Conservation (phyloP, 768 basidiomycete genomes). For the Solioccasus polychromus region DNA sequence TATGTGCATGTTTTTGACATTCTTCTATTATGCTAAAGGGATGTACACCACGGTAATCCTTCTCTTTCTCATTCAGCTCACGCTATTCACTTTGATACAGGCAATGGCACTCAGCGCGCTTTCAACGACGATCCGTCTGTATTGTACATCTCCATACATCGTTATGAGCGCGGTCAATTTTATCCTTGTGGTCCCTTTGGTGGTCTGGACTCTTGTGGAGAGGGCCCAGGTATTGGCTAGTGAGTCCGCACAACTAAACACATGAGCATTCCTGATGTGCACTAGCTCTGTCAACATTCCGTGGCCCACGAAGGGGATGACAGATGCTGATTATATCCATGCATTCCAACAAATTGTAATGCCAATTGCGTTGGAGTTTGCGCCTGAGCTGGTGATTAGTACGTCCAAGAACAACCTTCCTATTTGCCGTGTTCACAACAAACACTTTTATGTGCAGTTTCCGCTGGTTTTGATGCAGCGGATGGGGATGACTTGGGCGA, state of each 20-base stretch:
- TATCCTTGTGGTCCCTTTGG: constrained; percentile 95
- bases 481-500: constrained; percentile 89
- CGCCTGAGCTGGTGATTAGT: constrained; percentile 96
- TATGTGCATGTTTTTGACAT: constrained; percentile 5
- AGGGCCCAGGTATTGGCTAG: constrained; percentile 82
- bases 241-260: constrained; percentile 40
- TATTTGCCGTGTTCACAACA: background rate
- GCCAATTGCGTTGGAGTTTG: constrained; percentile 97
- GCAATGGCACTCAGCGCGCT: constrained; percentile 95
- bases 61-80: background rate
- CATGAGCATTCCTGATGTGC: constrained; percentile 7
- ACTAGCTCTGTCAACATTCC: constrained; percentile 91
- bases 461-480: constrained; percentile 97
- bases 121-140: constrained; percentile 92
- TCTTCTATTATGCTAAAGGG: constrained; percentile 52
- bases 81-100: constrained; percentile 39
- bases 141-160: constrained; percentile 92
- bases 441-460: constrained; percentile 53
- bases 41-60: constrained; percentile 83
- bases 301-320: constrained; percentile 87
- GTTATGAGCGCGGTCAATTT: constrained; percentile 87
- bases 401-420: constrained; percentile 27
- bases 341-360: constrained; percentile 95
- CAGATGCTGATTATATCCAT: constrained; percentile 93
- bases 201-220: constrained; percentile 80